Conservation (phyloP, 2,329 filamentous ascomycete genomes). For the Aciculosporium take region DNA sequence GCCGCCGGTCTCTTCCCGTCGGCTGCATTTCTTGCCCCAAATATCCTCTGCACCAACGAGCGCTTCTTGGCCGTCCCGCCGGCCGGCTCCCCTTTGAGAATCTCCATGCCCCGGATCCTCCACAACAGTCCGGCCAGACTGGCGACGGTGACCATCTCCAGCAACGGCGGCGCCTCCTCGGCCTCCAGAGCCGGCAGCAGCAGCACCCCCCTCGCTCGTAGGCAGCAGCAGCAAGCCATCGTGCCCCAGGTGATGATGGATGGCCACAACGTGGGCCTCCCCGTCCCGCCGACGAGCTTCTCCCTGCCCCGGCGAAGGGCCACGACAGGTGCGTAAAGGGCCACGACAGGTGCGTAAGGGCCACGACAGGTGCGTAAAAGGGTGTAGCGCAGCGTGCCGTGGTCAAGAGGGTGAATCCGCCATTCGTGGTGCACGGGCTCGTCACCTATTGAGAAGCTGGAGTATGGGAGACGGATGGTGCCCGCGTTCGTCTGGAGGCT, state of each 20-base stretch:
- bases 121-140: slow-evolving; percentile 4
- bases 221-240: not conserved
- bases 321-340: no score
- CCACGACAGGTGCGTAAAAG: not conserved
- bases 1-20: not conserved
- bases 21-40: not conserved
- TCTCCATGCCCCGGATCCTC: slow-evolving; percentile 2
- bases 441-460: slow-evolving; percentile 1
- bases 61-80: not conserved
- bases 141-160: slow-evolving; percentile 2
- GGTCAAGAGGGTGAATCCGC: slow-evolving; percentile 4
- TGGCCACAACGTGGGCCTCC: not conserved
- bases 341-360: no score
- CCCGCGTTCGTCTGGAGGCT: slow-evolving; percentile 1
- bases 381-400: slow-evolving; percentile 5
- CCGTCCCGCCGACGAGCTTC: not conserved
- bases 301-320: not conserved
- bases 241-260: slow-evolving; percentile 5
- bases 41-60: not conserved
- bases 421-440: slow-evolving; percentile 1
- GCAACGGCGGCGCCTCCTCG: not conserved
- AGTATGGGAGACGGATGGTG: slow-evolving; percentile 1
- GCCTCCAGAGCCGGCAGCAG: not conserved
- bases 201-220: slow-evolving; percentile 4
- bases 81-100: not conserved